Evolutionary conservation across 1,284 basidiomycete genomes (phyloP).

Genomic region (Entoloma clypeatum): DNA sequence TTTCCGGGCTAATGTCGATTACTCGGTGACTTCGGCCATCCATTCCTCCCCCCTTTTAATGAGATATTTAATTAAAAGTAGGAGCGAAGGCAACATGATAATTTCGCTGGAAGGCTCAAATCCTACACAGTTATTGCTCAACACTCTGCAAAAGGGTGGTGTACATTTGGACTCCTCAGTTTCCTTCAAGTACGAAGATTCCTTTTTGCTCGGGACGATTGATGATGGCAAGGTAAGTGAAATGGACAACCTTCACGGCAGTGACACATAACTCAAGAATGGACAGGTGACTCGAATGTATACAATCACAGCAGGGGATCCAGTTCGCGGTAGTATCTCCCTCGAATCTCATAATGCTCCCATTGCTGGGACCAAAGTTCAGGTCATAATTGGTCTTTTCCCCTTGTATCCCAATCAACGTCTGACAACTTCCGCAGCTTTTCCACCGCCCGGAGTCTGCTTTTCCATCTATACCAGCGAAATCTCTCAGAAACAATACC

Average conservation of each 20-base stretch:
- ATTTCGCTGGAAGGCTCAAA: constrained; percentile 60
- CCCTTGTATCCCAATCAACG: not conserved
- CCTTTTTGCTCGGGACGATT: constrained; percentile 61
- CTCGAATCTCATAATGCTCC: constrained; percentile 65
- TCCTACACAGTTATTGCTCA: constrained; percentile 67
- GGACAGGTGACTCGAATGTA: constrained; percentile 44
- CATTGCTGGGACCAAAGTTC: constrained; percentile 51
- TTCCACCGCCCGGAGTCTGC: constrained; percentile 22
- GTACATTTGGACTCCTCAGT: constrained; percentile 26
- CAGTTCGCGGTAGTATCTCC: constrained; percentile 70
- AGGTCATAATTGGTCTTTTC: constrained; percentile 41
- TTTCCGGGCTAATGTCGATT: constrained; percentile 54
- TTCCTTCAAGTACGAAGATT: constrained; percentile 60
- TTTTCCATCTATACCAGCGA: constrained; percentile 1
- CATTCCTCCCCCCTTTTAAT: not conserved
- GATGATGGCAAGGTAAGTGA: constrained; percentile 24
- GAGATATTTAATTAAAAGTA: constrained; percentile 27
- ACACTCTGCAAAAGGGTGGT: constrained; percentile 46
- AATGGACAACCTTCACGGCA: not conserved
- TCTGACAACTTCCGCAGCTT: constrained; percentile 13
- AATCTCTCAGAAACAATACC: not conserved
- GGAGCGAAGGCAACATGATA: constrained; percentile 79
- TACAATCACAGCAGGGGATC: constrained; percentile 75
- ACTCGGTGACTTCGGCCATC: constrained; percentile 41
- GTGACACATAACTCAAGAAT: constrained; percentile 3